Percentiles rank a stretch among this genome's conserved stretches.
Conservation (phyloP, 176 grass and related monocot species). For the Aechmea fasciata region DNA sequence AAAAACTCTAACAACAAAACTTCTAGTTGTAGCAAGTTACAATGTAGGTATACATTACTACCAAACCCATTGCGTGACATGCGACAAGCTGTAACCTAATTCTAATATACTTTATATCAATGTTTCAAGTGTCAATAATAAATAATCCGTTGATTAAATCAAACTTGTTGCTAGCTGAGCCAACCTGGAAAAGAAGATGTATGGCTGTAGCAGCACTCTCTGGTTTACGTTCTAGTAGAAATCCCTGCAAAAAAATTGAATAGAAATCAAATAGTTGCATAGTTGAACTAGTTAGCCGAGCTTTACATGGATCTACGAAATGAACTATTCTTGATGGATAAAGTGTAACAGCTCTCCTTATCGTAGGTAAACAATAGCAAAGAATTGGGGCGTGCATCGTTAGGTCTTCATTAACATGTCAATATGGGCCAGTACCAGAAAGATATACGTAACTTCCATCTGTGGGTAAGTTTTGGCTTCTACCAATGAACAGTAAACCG, state of each 20-base stretch:
- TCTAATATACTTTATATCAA: not conserved
- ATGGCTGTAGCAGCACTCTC: conserved; percentile 70
- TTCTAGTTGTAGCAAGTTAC: not conserved
- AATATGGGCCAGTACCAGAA: no score
- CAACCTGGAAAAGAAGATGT: conserved; percentile 71
- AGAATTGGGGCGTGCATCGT: no score
- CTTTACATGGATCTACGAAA: not conserved
- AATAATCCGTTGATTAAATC: conserved; percentile 20
- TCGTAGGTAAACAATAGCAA: no score
- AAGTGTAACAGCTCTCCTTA: not conserved
- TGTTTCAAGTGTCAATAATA: not conserved
- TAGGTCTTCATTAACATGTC: no score
- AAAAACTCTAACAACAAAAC: no score
- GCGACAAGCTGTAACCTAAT: not conserved
- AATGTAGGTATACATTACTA: not conserved
- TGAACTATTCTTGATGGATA: not conserved
- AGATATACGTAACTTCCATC: no score
- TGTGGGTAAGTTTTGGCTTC: no score
- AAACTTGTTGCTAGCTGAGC: not conserved
- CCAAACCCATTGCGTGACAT: not conserved
- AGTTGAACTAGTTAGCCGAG: no score
- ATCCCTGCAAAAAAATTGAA: conserved; percentile 40
- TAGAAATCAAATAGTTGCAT: not conserved
- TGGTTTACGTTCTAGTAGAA: conserved; percentile 69
- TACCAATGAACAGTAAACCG: no score